Evolutionary conservation across 2,329 filamentous ascomycete species (phyloP).

Genomic region (Coniochaeta sp.): DNA sequence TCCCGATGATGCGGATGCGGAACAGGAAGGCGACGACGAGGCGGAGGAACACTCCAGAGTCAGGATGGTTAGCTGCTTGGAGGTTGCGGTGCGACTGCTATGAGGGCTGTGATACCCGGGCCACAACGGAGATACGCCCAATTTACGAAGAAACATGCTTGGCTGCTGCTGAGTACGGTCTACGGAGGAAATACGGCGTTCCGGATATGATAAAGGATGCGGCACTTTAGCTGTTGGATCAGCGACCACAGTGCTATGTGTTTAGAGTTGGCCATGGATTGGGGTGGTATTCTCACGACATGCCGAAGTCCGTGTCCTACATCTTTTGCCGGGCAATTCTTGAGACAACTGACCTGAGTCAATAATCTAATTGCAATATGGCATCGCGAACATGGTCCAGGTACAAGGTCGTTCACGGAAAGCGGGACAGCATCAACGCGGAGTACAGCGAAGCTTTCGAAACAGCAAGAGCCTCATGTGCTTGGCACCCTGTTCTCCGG

Average conservation of each 20-base stretch:
- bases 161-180: neutral
- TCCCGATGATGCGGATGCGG: slow-evolving; percentile 3
- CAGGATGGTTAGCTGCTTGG: slow-evolving; percentile 42
- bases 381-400: neutral
- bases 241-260: neutral
- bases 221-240: neutral
- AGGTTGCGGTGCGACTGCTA: slow-evolving; percentile 38
- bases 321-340: neutral
- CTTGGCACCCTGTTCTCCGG: neutral
- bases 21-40: slow-evolving; percentile 4
- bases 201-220: neutral
- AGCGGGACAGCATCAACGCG: neutral
- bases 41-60: slow-evolving; percentile 20
- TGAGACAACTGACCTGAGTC: neutral
- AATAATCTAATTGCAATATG: too few species aligned
- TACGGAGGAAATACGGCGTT: neutral
- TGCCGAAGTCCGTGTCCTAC: neutral
- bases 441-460: neutral
- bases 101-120: slow-evolving; percentile 13
- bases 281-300: neutral
- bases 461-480: neutral
- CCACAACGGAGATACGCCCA: neutral
- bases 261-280: neutral
- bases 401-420: neutral
- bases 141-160: neutral